These are phyloP conservation scores for Chaetomium globosum DNA, from an alignment of 2,329 filamentous ascomycete genomes.

Conservation along the genomic window DNA sequence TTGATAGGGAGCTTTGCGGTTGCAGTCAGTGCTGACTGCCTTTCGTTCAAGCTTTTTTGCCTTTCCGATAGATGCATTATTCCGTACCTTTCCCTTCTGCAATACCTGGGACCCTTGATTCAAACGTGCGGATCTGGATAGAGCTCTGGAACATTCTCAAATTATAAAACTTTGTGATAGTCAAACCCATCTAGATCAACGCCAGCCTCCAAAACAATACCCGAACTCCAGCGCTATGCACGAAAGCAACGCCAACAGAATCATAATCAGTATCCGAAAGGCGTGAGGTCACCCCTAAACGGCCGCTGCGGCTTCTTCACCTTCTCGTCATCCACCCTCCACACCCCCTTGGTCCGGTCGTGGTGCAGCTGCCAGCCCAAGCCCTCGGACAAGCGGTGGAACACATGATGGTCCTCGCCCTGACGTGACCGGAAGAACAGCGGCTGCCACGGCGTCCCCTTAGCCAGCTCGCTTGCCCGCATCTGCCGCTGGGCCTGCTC, in stretches of 20 bases:
- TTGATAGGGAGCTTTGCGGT: too few relatives aligned
- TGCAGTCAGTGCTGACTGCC: too few relatives aligned
- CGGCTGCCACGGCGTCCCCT: conserved; percentile 48
- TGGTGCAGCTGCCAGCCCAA: conserved; percentile 40
- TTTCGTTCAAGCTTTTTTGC: too few relatives aligned
- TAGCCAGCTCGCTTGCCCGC: conserved; percentile 66
- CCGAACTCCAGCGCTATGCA: conserved; percentile 34
- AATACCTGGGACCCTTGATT: too few relatives aligned
- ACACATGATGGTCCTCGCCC: conserved; percentile 41
- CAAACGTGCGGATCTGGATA: background rate
- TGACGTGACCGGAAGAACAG: conserved; percentile 41
- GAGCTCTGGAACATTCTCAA: background rate
- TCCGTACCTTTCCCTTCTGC: too few relatives aligned
- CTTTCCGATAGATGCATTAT: too few relatives aligned
- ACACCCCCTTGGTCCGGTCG: conserved; percentile 46
- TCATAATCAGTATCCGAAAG: conserved; percentile 36
- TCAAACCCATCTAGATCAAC: background rate
- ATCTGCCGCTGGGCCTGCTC: conserved; percentile 80
- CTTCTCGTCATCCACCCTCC: conserved; percentile 41
- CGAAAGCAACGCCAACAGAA: background rate
- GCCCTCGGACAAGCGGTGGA: conserved; percentile 41
- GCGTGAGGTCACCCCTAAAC: conserved; percentile 42
- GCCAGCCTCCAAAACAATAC: background rate
- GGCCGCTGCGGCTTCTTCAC: conserved; percentile 39
- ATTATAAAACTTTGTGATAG: background rate